These are phyloP conservation scores for Plantago ovata DNA, from an alignment of 257 asterid genomes.

Conservation along the genomic window DNA sequence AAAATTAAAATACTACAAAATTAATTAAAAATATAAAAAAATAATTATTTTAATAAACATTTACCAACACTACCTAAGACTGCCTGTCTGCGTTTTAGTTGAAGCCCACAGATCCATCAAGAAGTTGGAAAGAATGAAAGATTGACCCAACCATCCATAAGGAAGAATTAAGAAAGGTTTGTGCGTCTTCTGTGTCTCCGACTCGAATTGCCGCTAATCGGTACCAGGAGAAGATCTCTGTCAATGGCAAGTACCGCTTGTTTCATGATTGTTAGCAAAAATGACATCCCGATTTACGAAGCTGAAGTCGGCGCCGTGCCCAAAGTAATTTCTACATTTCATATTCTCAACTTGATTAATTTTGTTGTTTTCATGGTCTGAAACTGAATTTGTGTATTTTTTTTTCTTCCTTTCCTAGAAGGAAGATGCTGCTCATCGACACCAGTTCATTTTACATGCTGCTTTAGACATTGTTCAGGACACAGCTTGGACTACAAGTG, in stretches of 20 bases:
- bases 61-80: too few relatives aligned
- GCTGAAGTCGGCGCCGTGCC: slow-evolving; percentile 98
- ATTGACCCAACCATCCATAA: too few relatives aligned
- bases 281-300: slow-evolving; percentile 95
- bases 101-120: too few relatives aligned
- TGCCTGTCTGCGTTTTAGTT: too few relatives aligned
- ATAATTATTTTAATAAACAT: too few relatives aligned
- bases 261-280: slow-evolving; percentile 87
- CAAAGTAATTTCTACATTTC: slow-evolving; percentile 42
- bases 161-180: too few relatives aligned
- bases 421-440: slow-evolving; percentile 96
- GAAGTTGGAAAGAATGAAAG: too few relatives aligned
- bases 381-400: neutral
- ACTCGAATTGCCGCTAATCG: too few relatives aligned
- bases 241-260: slow-evolving; percentile 90
- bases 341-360: slow-evolving; percentile 1
- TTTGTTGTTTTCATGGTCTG: neutral
- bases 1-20: too few relatives aligned
- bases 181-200: too few relatives aligned
- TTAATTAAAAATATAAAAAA: too few relatives aligned
- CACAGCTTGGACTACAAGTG: slow-evolving; percentile 95
- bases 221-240: too few relatives aligned
- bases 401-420: slow-evolving; percentile 57
- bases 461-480: slow-evolving; percentile 95
- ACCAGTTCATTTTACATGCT: slow-evolving; percentile 93